Percentiles rank a stretch among this genome's conserved stretches.
These are phyloP conservation scores for Xylariaceae sp. DNA, from an alignment of 2,329 filamentous ascomycete species.

Conservation along the genomic window DNA sequence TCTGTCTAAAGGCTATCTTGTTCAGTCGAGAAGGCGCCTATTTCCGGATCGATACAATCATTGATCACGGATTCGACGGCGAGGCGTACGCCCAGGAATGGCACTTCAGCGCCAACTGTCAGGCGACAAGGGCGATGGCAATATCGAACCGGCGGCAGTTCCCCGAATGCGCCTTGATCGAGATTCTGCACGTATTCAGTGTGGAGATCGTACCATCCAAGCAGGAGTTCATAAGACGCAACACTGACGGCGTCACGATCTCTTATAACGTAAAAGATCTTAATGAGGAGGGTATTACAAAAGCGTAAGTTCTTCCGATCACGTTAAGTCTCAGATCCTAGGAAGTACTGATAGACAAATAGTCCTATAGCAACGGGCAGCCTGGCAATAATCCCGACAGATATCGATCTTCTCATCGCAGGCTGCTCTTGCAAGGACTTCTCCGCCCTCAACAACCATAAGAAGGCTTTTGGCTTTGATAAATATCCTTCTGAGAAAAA, in stretches of 20 bases:
- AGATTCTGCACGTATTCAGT: constrained; percentile 50
- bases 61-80: too few relatives aligned
- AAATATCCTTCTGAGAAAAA: too few relatives aligned
- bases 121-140: too few relatives aligned
- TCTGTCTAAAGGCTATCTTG: too few relatives aligned
- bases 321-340: neutral
- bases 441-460: constrained; percentile 51
- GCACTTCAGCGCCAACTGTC: too few relatives aligned
- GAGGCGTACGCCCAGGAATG: too few relatives aligned
- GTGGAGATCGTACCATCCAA: constrained; percentile 58
- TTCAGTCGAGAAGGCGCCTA: too few relatives aligned
- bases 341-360: constrained; percentile 2
- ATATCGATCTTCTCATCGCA: constrained; percentile 59
- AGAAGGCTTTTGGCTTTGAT: constrained; percentile 25
- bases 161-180: constrained; percentile 27
- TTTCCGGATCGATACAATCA: too few relatives aligned
- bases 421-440: constrained; percentile 74
- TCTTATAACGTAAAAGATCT: constrained; percentile 55
- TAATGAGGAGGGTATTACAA: constrained; percentile 24
- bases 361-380: constrained; percentile 59
- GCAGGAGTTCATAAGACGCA: constrained; percentile 56
- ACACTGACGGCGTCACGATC: constrained; percentile 42
- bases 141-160: too few relatives aligned
- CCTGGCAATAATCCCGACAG: constrained; percentile 43
- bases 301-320: constrained; percentile 34